phyloP scores from a whole-genome alignment of 176 grass and related monocot genomes.

The Echinochloa phyllopogon region DNA sequence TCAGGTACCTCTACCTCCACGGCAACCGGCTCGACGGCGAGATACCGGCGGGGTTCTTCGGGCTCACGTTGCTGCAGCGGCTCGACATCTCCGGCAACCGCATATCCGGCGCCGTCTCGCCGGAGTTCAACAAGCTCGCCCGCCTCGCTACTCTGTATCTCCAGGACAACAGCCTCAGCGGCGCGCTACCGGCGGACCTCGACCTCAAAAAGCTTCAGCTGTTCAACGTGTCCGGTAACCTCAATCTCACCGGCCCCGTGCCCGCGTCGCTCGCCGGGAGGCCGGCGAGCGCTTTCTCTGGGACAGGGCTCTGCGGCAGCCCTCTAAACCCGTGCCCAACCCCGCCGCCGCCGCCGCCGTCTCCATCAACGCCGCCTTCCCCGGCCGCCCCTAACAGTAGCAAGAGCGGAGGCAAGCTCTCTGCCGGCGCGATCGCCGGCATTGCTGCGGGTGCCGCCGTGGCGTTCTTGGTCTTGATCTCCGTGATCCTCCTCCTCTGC shows the following conservation, averaged over 20 bases:
- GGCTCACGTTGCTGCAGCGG: conserved; percentile 50
- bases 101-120: conserved; percentile 45
- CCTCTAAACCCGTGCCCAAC: conserved; percentile 51
- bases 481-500: conserved; percentile 49
- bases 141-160: conserved; percentile 53
- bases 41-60: conserved; percentile 60
- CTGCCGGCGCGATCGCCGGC: conserved; percentile 61
- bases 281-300: conserved; percentile 41
- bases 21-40: conserved; percentile 53
- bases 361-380: neutral
- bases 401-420: conserved; percentile 50
- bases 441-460: conserved; percentile 53
- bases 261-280: conserved; percentile 46
- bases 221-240: conserved; percentile 77
- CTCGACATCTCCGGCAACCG: conserved; percentile 59
- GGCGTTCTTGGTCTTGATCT: conserved; percentile 49
- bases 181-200: conserved; percentile 53
- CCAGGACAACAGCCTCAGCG: conserved; percentile 57
- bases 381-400: neutral
- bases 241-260: conserved; percentile 56
- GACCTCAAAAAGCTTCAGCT: conserved; percentile 40
- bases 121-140: conserved; percentile 57
- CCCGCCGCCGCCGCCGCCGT: neutral
- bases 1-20: conserved; percentile 52
- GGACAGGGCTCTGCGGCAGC: conserved; percentile 57